Base-by-base conservation (phyloP, 2,329 filamentous ascomycete species). In the Sarocladium brachiariae region DNA sequence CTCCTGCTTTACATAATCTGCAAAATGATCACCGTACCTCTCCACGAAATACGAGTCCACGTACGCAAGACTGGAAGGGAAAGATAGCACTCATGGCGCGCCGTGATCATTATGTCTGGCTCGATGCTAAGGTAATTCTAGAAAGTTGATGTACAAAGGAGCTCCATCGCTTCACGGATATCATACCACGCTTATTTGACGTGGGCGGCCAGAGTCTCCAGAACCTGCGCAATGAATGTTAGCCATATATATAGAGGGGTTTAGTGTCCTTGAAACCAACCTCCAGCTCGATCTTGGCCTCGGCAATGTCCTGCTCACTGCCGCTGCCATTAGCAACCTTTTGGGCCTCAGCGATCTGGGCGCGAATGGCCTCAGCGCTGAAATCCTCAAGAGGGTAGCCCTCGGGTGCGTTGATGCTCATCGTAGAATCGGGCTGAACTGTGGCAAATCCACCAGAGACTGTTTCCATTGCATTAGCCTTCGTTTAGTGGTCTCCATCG, bases 241-340 rank as follows among this genome's bases (percentile, higher is more conserved):
- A 35, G 24, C 18, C 23, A 14, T 49, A 19, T 14, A 8, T 3
- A 27, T 24, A 31, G 24, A 16, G 18, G 19, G 6, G 19, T 16
- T 18, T 8, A n/a, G 13, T 13, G 18, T 31, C 4, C 7, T n/a
- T 19, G 23, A 31, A 16, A 43, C 53, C 23, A n/a, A 96, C 92
- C 89, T 99, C 93, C 61, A 99, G 76, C 81, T 97, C 92, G 70
- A 99, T 92, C 83, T 96, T 97, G 60, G 93, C 93, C 83, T 99
- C 93, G 58, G 92, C 92, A 73, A 97, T 88, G 67, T 97, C 93
- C 75, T 90, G 86, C 82, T 96, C 93, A 72, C 89, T 96, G 65
- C 92, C 93, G 67, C 78, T 83, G 66, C 93, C 93, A 70, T 75
- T 83, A 63, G 86, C 90, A 67, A 97, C 85, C 84, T 96, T 97